Percentiles rank a stretch among this genome's conserved stretches.
phyloP scores from a whole-genome alignment of 2,329 filamentous ascomycete genomes.

The Penicillium freii region DNA sequence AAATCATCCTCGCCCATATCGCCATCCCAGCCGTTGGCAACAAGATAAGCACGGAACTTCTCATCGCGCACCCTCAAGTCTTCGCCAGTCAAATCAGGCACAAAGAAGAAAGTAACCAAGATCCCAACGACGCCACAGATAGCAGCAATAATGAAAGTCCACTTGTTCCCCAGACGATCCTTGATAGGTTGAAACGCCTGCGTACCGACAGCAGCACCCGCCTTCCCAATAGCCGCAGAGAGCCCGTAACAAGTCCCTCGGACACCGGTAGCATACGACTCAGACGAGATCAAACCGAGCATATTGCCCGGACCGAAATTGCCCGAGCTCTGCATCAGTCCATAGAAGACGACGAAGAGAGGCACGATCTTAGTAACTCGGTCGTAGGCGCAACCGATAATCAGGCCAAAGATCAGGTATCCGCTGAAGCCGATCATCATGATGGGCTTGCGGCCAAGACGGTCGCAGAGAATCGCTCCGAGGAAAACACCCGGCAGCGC shows the following conservation, averaged over 20 bases:
- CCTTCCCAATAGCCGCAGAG: conserved; percentile 53
- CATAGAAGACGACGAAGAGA: conserved; percentile 54
- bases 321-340: conserved; percentile 51
- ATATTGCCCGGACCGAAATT: conserved; percentile 54
- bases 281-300: conserved; percentile 52
- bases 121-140: conserved; percentile 51
- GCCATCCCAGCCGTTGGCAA: conserved; percentile 48
- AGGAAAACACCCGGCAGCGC: conserved; percentile 52
- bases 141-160: conserved; percentile 55
- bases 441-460: conserved; percentile 50
- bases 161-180: conserved; percentile 47
- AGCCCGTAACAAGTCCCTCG: conserved; percentile 53
- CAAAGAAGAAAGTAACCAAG: conserved; percentile 50
- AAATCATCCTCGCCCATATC: conserved; percentile 47
- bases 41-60: conserved; percentile 46
- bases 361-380: conserved; percentile 51
- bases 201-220: conserved; percentile 53
- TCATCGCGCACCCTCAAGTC: conserved; percentile 47
- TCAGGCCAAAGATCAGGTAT: conserved; percentile 53
- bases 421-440: conserved; percentile 54
- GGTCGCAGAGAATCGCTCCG: conserved; percentile 50
- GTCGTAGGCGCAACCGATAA: conserved; percentile 52
- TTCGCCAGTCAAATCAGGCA: conserved; percentile 48
- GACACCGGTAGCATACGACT: conserved; percentile 54
- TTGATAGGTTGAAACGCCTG: conserved; percentile 53